Base-by-base conservation (phyloP, 768 basidiomycete species). In the Crepidotus variabilis region DNA sequence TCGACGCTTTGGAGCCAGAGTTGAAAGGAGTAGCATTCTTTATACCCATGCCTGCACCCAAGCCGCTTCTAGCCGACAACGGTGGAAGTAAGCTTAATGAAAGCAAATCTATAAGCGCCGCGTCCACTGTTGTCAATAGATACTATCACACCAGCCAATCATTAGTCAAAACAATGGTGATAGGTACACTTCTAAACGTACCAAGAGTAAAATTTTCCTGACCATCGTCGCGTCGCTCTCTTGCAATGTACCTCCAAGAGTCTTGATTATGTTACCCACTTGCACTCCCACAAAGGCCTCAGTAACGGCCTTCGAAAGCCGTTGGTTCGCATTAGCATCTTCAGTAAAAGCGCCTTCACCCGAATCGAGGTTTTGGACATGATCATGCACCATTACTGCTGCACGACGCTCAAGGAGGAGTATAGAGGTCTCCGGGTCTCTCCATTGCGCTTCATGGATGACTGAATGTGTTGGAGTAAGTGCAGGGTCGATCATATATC, bases 281-380 rank as follows among this genome's bases (percentile, higher is more conserved):
- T 79, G 78, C 2, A 64, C 70, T 1, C 81, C 88, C 5, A 90
- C 75, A 57, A 87, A 90, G 0, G 88, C 86, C 55, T 91, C 88
- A 0, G 82, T 82, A 2, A 87, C 77, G 0, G 84, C 88, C 57
- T 76, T 81, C 0, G 86, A 76, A 0, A 87, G 79, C 11, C 85
- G 76, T 39, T 82, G 81, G 53, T 80, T 78, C 3, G 76, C 76
- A 52, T 77, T 81, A 0, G 86, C 78, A 64, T 90, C 87, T 0
- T 71, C 61, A n/a, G 74, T 72, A 6, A 54, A 49, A 4, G 62
- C 58, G 28, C 4, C 28, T 28, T 8, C 28, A 28, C 28, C 8
- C 8, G 28, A 8, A 8, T 8, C 8, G 8, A 28, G 4, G 23
- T 72, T 71, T 50, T 70, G 69, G 0, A 74, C 78, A 28, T 73